phyloP scores from a whole-genome alignment of 2,329 filamentous ascomycete species.

The Fusarium sp. region DNA sequence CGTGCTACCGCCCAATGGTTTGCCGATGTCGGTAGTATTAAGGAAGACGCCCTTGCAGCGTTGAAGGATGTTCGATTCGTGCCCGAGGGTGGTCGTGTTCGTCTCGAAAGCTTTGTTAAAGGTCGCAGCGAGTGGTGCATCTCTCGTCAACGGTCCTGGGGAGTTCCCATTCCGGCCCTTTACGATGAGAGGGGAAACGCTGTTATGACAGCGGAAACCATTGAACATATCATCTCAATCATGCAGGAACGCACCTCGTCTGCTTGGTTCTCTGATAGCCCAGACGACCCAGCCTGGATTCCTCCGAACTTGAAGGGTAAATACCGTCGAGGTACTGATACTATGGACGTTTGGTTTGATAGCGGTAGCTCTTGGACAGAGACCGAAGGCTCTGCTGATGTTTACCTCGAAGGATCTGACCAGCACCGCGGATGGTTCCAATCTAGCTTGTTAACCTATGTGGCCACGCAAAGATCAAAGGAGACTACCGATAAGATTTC shows the following conservation, averaged over 20 bases:
- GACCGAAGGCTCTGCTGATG: slow-evolving; percentile 70
- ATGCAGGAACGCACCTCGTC: slow-evolving; percentile 84
- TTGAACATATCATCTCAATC: slow-evolving; percentile 83
- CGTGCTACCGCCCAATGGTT: slow-evolving; percentile 98
- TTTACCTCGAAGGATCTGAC: slow-evolving; percentile 94
- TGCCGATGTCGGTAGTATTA: slow-evolving; percentile 87
- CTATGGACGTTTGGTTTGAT: slow-evolving; percentile 99
- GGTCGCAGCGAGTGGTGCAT: slow-evolving; percentile 97
- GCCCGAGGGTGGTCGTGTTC: slow-evolving; percentile 74
- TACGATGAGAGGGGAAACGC: slow-evolving; percentile 78
- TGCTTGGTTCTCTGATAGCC: slow-evolving; percentile 90
- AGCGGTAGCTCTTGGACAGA: slow-evolving; percentile 92
- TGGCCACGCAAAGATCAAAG: slow-evolving; percentile 67
- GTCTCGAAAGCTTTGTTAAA: slow-evolving; percentile 86
- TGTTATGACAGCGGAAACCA: slow-evolving; percentile 79
- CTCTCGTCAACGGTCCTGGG: slow-evolving; percentile 94
- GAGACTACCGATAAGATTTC: slow-evolving; percentile 42
- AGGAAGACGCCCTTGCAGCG: slow-evolving; percentile 73
- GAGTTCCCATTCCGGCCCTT: slow-evolving; percentile 92
- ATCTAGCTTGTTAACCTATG: slow-evolving; percentile 87
- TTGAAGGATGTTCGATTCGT: slow-evolving; percentile 80
- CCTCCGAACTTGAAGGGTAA: slow-evolving; percentile 66
- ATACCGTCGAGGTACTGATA: slow-evolving; percentile 84
- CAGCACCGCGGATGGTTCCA: slow-evolving; percentile 99
- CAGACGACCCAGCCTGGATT: slow-evolving; percentile 81